Evolutionary conservation across 257 asterid species (phyloP).

Genomic region (Rehmannia glutinosa): DNA sequence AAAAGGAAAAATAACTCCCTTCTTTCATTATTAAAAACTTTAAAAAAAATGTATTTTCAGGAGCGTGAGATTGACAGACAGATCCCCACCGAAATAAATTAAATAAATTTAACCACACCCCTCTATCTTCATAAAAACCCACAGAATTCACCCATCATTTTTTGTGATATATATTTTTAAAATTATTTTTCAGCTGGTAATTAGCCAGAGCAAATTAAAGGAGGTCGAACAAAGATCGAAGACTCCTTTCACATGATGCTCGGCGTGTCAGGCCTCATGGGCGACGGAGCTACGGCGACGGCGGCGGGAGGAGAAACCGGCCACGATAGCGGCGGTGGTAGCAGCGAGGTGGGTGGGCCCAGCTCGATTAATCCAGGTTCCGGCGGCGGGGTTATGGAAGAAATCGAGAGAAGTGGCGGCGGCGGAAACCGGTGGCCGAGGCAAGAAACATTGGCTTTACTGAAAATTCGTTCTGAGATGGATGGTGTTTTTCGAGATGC

Average conservation of each 20-base stretch:
- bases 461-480: slow-evolving; percentile 90
- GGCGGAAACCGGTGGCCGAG: slow-evolving; percentile 94
- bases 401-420: slow-evolving; percentile 41
- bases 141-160: slow-evolving; percentile 74
- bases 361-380: slow-evolving; percentile 17
- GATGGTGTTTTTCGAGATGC: slow-evolving; percentile 77
- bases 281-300: slow-evolving; percentile 22
- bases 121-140: slow-evolving; percentile 71
- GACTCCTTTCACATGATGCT: slow-evolving; percentile 32
- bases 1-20: slow-evolving; percentile 16
- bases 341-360: slow-evolving; percentile 50
- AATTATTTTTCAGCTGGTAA: slow-evolving; percentile 28
- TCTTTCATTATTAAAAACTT: slow-evolving; percentile 12
- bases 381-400: slow-evolving; percentile 39
- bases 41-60: slow-evolving; percentile 11
- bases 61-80: slow-evolving; percentile 81
- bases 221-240: not conserved
- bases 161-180: slow-evolving; percentile 30
- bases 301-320: slow-evolving; percentile 44
- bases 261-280: slow-evolving; percentile 43
- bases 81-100: slow-evolving; percentile 90
- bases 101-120: slow-evolving; percentile 82
- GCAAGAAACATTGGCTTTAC: slow-evolving; percentile 79
- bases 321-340: slow-evolving; percentile 67
- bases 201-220: not conserved